Percentiles rank a stretch among this genome's conserved stretches.
phyloP scores from a whole-genome alignment of 2,329 filamentous ascomycete species.

The Orbilia ellipsospora region DNA sequence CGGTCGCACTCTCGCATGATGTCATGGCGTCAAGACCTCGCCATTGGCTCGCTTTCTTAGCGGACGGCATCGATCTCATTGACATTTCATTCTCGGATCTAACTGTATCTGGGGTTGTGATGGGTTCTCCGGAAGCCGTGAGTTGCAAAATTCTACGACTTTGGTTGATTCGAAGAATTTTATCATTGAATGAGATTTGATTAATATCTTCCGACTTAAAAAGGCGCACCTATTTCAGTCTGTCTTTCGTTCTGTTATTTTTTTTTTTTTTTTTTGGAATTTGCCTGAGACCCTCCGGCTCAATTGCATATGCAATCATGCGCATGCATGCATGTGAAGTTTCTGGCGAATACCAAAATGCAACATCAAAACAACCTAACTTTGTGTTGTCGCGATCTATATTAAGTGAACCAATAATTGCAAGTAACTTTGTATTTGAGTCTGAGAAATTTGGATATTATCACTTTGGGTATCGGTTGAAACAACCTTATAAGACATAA shows the following conservation, averaged over 20 bases:
- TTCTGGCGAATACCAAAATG: too few relatives aligned
- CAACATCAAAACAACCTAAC: too few relatives aligned
- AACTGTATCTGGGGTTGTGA: conserved; percentile 20
- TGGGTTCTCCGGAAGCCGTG: too few relatives aligned
- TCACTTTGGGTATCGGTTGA: too few relatives aligned
- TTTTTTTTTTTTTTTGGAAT: background rate
- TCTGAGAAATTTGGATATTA: too few relatives aligned
- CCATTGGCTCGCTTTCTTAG: conserved; percentile 54
- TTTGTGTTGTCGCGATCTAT: too few relatives aligned
- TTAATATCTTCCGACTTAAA: background rate
- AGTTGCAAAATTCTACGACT: background rate
- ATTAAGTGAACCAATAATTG: too few relatives aligned
- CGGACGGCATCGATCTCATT: conserved; percentile 40
- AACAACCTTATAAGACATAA: too few relatives aligned
- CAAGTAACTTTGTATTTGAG: too few relatives aligned
- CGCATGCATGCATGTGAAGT: too few relatives aligned
- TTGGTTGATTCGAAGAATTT: background rate
- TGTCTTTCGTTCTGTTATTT: background rate
- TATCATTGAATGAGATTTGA: background rate
- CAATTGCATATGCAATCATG: too few relatives aligned
- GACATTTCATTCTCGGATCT: conserved; percentile 31
- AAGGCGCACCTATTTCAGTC: background rate
- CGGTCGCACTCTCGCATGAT: conserved; percentile 45
- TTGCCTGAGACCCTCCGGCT: background rate
- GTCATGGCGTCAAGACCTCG: conserved; percentile 40